These are phyloP conservation scores for Mycothermus thermophilus DNA, from an alignment of 495 filamentous ascomycete species.

Conservation along the genomic window DNA sequence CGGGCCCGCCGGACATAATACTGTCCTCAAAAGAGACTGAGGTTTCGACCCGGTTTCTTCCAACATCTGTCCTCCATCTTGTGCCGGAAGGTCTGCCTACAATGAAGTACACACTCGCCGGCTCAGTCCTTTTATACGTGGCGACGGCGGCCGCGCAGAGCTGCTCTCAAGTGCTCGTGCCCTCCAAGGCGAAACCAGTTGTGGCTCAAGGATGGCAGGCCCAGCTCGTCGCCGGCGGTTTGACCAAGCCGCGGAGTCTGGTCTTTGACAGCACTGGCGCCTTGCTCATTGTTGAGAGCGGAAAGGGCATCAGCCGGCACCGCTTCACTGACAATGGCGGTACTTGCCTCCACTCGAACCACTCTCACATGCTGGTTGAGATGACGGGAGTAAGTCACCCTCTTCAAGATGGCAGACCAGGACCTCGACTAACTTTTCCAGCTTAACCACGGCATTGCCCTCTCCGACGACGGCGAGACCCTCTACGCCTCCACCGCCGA, in stretches of 20 bases:
- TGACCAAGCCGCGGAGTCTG: conserved; percentile 43
- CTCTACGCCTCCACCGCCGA: conserved; percentile 46
- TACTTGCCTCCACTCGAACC: conserved; percentile 32
- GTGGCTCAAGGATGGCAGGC: conserved; percentile 41
- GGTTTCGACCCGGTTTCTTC: no score
- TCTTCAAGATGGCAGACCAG: not conserved
- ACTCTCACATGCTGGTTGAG: conserved; percentile 25
- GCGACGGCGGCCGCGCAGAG: conserved; percentile 5
- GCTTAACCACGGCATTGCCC: conserved; percentile 50
- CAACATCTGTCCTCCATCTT: no score
- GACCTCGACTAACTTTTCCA: conserved; percentile 7
- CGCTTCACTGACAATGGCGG: conserved; percentile 36
- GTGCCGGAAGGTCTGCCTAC: no score
- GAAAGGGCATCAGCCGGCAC: conserved; percentile 37
- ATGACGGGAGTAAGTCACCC: conserved; percentile 23
- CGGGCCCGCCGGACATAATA: no score
- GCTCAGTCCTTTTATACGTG: conserved; percentile 9
- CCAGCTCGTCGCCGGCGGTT: conserved; percentile 38
- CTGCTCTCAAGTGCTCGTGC: conserved; percentile 21
- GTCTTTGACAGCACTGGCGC: conserved; percentile 42
- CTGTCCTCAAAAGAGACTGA: no score
- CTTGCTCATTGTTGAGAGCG: conserved; percentile 42
- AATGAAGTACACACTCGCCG: conserved; percentile 11
- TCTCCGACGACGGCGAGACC: conserved; percentile 44
- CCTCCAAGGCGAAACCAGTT: conserved; percentile 29